Percentiles rank a stretch among this genome's conserved stretches.
These are phyloP conservation scores for Paulownia fortunei DNA, from an alignment of 257 asterid genomes.

Conservation along the genomic window DNA sequence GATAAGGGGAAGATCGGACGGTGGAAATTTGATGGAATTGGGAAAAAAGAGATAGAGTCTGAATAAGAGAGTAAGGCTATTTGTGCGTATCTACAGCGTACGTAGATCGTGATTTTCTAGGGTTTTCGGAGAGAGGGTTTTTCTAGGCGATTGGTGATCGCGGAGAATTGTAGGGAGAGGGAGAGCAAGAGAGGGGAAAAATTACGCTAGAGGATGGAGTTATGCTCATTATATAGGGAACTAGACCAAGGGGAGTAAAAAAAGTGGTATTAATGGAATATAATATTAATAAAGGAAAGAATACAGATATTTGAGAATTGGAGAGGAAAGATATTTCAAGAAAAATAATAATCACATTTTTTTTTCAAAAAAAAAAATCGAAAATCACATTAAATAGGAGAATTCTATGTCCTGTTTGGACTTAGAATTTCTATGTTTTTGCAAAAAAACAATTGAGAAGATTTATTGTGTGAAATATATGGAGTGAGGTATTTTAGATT, in stretches of 20 bases:
- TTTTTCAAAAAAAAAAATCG: too few relatives aligned
- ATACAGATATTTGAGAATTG: not conserved
- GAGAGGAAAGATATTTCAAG: not conserved
- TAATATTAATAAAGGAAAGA: not conserved
- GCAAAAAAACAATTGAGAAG: too few relatives aligned
- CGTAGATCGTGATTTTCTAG: slow-evolving; percentile 47
- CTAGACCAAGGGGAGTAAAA: not conserved
- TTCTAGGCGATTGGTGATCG: slow-evolving; percentile 49
- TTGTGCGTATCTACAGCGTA: slow-evolving; percentile 28
- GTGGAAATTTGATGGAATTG: slow-evolving; percentile 32
- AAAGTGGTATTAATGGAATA: not conserved
- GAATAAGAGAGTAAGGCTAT: not conserved
- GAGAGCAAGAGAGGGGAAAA: slow-evolving; percentile 20
- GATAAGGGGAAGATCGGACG: slow-evolving; percentile 36
- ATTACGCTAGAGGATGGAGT: slow-evolving; percentile 28
- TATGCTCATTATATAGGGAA: slow-evolving; percentile 27
- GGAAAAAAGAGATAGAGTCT: not conserved
- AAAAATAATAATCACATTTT: not conserved
- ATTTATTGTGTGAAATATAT: too few relatives aligned
- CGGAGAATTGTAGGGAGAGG: slow-evolving; percentile 30
- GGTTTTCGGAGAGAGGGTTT: slow-evolving; percentile 56
- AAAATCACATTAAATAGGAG: too few relatives aligned
- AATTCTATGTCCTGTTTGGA: too few relatives aligned
- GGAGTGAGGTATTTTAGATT: too few relatives aligned
- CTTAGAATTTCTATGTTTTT: too few relatives aligned